Base-by-base conservation (phyloP, 129 eudicot genomes). In the Glebionis coronaria region DNA sequence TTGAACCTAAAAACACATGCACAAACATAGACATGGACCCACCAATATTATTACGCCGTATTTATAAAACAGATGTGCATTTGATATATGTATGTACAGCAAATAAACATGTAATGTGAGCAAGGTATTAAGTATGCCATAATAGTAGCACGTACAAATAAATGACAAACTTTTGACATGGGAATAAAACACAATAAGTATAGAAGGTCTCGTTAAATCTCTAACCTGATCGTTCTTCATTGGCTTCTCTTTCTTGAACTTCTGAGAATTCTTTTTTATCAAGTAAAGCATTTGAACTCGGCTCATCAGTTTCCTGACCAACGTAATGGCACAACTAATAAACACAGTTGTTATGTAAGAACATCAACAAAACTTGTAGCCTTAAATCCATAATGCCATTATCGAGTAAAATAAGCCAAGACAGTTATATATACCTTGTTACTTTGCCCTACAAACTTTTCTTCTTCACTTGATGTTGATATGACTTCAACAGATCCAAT, bases 401-500 rank as follows among this genome's bases (percentile, higher is more conserved):
- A 42, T 19, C 3, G 21, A 11, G 16, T 54, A n/a, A 16, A 68
- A 0, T 25, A 54, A 28, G 55, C 23, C 44, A 62, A 21, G 55
- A n/a, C n/a, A n/a, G n/a, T n/a, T n/a, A n/a, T n/a, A n/a, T 23
- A 40, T 73, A 77, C 86, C 82, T 77, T 62, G 13, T 16, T 38
- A 19, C 12, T 12, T 40, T 56, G 79, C n/a, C 74, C 83, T 28
- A 77, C 68, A 23, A 11, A 47, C 29, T 54, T 44, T 72, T 58
- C 83, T 70, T 13, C 38, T 69, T 51, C 76, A 28, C 56, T 29
- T 15, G 62, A 67, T 10, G 21, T 56, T 64, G 61, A 62, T 35
- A 3, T 25, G 4, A 42, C 70, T 50, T 67, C 69, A 61, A 19
- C 66, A 51, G 59, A 54, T 49, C 54, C 16, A 14, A 49, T 14